Base-by-base conservation (phyloP, 2,329 filamentous ascomycete species). In the Triangularia setosa region DNA sequence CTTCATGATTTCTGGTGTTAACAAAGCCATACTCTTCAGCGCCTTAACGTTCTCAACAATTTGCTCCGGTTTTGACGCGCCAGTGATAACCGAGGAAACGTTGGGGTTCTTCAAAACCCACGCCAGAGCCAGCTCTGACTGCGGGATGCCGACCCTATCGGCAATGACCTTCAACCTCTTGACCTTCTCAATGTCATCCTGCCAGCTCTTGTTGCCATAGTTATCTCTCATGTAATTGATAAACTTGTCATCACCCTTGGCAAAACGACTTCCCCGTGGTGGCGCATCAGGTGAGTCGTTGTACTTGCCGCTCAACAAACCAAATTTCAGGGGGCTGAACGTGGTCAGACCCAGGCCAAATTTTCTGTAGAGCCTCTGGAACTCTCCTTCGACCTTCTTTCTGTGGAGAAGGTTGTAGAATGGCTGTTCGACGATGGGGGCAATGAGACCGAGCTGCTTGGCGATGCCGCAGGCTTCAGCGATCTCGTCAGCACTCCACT, bases 81-180 rank as follows among this genome's bases (percentile, higher is more conserved):
- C 86, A 0, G 83, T 87, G 69, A 89, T 88, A 54, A 84, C 86
- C 16, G 81, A 83, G 73, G 83, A 87, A 58, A 88, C 83, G 64
- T 86, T 83, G 68, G 81, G 80, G 72, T 89, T 89, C 72, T 81
- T 84, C 58, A 89, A 77, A 14, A 86, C 83, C 86, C 87, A 89
- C 64, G 58, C 66, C 72, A 88, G 78, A 0, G 86, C 85, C 53
- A 89, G 78, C 60, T 80, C 79, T 70, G 78, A 80, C 76, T 80
- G 75, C 74, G 84, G 86, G 65, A 88, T 80, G 12, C 83, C 87
- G 48, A 92, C 78, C 70, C 81, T 82, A 62, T 90, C 82, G 1
- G 90, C 89, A 68, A 93, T 82, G 59, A 84, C 80, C 79, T 84
- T 77, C 66, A 87, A 77, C 71, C 82, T 80, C 70, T 82, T 84